Conservation (phyloP, 495 filamentous ascomycete genomes). For the Letharia lupina region DNA sequence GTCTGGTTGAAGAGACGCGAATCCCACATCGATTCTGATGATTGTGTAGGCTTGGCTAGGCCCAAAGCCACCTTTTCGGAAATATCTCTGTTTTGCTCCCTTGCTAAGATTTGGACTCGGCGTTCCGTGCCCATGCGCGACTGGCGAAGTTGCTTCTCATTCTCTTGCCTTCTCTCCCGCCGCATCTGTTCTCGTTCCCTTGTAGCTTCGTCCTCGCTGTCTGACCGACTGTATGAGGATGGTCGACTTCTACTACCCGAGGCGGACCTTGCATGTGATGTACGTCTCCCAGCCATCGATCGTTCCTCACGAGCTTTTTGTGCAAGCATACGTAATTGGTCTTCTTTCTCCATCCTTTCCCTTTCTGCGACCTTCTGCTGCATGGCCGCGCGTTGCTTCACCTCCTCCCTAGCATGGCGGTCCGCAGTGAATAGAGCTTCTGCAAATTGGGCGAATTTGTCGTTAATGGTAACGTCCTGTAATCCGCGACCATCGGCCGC, state of each 20-base stretch:
- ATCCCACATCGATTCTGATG: conserved; percentile 90
- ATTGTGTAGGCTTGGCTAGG: conserved; percentile 87
- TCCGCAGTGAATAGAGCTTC: conserved; percentile 93
- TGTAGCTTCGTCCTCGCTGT: conserved; percentile 54
- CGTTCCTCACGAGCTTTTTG: conserved; percentile 85
- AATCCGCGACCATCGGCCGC: conserved; percentile 91
- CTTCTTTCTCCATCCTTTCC: conserved; percentile 89
- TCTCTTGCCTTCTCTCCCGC: conserved; percentile 67
- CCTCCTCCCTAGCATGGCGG: conserved; percentile 89
- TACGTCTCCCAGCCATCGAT: conserved; percentile 45
- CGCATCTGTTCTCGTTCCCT: conserved; percentile 71
- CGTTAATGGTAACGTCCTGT: conserved; percentile 94
- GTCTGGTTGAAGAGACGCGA: conserved; percentile 91
- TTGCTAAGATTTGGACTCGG: conserved; percentile 79
- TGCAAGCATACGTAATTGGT: conserved; percentile 79
- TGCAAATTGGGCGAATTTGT: conserved; percentile 95
- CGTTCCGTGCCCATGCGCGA: conserved; percentile 93
- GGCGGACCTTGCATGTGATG: conserved; percentile 35
- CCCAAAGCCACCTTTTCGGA: conserved; percentile 95
- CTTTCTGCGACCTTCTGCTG: conserved; percentile 96
- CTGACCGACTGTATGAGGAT: conserved; percentile 51
- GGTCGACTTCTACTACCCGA: conserved; percentile 46
- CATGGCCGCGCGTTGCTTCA: conserved; percentile 85
- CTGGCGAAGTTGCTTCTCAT: conserved; percentile 83
- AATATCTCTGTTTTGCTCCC: conserved; percentile 94